A percentile compares a stretch with the other conserved stretches of the same genome.
Conservation (phyloP, 768 basidiomycete genomes). For the Lactarius hengduanensis region DNA sequence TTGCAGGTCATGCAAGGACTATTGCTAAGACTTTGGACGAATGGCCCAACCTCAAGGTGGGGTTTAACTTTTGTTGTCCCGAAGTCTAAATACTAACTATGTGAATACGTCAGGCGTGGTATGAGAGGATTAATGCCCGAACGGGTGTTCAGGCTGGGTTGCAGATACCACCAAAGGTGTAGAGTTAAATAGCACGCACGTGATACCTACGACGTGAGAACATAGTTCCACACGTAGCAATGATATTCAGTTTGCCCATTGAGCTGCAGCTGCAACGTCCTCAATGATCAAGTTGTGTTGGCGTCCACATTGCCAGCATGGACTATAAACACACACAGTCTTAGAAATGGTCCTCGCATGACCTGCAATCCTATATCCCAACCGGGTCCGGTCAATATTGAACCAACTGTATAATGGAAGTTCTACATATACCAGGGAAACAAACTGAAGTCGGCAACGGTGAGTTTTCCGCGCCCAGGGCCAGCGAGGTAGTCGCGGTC, state of each 20-base stretch:
- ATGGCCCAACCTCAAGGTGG: constrained; percentile 62
- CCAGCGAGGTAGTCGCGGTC: constrained; percentile 79
- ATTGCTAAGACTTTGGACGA: constrained; percentile 58
- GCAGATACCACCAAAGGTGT: constrained; percentile 39
- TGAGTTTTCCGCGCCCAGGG: constrained; percentile 57
- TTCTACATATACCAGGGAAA: constrained; percentile 51
- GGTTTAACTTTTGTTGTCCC: neutral
- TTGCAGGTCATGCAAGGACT: constrained; percentile 46
- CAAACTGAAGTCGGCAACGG: constrained; percentile 67
- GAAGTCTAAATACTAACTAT: neutral
- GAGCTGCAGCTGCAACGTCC: neutral
- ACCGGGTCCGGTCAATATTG: neutral
- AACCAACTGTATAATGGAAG: neutral
- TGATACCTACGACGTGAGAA: neutral
- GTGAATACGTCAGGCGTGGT: constrained; percentile 38
- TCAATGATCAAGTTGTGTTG: constrained; percentile 6
- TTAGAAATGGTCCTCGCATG: constrained; percentile 51
- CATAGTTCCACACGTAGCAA: neutral
- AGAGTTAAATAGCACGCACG: neutral
- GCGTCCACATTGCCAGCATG: neutral
- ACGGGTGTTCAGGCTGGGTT: constrained; percentile 38
- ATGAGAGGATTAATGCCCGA: constrained; percentile 39
- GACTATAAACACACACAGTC: constrained; percentile 32
- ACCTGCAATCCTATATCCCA: constrained; percentile 50
- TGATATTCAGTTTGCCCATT: neutral